Base-by-base conservation (phyloP, 2,329 filamentous ascomycete species). In the Apiospora kogelbergensis region DNA sequence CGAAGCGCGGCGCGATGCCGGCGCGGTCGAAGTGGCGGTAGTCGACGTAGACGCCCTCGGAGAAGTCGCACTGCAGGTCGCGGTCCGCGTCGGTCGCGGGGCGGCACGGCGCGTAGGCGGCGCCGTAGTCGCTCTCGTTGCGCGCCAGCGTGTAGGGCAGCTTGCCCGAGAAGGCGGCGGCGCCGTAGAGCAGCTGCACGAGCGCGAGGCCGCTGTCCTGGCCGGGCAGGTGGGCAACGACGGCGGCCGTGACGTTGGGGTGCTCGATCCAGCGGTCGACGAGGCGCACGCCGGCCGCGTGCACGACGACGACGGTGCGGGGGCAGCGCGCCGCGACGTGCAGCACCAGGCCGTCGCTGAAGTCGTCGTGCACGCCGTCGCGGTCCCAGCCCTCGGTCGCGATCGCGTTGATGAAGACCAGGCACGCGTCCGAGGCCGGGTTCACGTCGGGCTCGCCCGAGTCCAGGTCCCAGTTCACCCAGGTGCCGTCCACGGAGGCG, bases 321-420 rank as follows among this genome's bases (percentile, higher is more conserved):
- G 82, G 78, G 74, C 89, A 92, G 68, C 86, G 84, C 0, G 81
- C 79, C 0, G 90, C 90, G 0, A 91, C 87, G 68, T 88, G 88
- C 0, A 80, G 76, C 0, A 93, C 84, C 0, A 92, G 81, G 0
- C 79, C 78, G 70, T 92, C 90, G 69, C 87, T 90, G 46, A 87
- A 88, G 71, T 90, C 91, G 75, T 97, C 93, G 65, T 88, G 86
- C 26, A 96, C 85, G 13, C 87, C 86, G 0, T 87, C 81, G 48
- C 89, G 85, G 71, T 93, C 86, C 79, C 88, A 94, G 0, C 92
- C 93, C 80, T 97, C 94, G 0, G 93, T 92, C 0, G 91, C 88
- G 77, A 95, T 93, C 42, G 85, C 88, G 76, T 92, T 91, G 76
- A 90, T 85, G 73, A 90, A 89, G 0, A 89, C 87, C 1, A 90